Evolutionary conservation across 805 yeast genomes (phyloP), one percentile per base, ranked within the genome.

Genomic region (Wickerhamiella galacta): DNA sequence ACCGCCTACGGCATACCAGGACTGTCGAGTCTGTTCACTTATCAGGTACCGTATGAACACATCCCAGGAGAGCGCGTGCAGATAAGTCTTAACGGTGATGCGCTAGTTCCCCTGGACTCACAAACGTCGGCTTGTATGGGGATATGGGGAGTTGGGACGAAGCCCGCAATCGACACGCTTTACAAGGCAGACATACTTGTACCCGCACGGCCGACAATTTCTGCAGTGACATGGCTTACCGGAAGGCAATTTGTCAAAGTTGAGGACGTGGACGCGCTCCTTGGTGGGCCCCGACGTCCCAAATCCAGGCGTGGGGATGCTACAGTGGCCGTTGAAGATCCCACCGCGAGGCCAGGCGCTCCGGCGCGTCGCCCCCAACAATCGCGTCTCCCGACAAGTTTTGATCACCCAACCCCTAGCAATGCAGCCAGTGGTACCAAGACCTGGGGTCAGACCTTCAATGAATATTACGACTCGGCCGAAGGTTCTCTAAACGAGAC

Each of bases 181-280:
- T 85, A 75, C 56, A 76, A 79, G 46, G 36, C 41, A 16, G 75
- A 70, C 17, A 68, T 71, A 39, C 63, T 77, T 28, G 57, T 66
- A 4, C 92, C 94, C 2, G 68, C 70, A 20, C 64, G 96, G 30
- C 99, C 98, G 2, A 63, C 70, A 4, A 70, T 80, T 5, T 70
- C 82, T 23, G 68, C 90, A 0, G 60, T 79, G 28, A 87, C 76
- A 52, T 79, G 95, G 90, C 80, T 90, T 5, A 70, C 75, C 42
- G 95, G 95, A 3, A 58, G 76, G 0, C 70, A 70, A 14, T 63
- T 65, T 39, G 64, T 75, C n/a, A 58, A 72, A 2, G 52, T 66
- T 16, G 61, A 64, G 1, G 93, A 80, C 39, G 60, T 90, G 33
- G 75, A 77, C 37, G 34, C 47, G 9, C 48, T 81, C 28, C 63